These are phyloP conservation scores for Pyrenophora seminiperda DNA, from an alignment of 2,329 filamentous ascomycete genomes.

Conservation along the genomic window DNA sequence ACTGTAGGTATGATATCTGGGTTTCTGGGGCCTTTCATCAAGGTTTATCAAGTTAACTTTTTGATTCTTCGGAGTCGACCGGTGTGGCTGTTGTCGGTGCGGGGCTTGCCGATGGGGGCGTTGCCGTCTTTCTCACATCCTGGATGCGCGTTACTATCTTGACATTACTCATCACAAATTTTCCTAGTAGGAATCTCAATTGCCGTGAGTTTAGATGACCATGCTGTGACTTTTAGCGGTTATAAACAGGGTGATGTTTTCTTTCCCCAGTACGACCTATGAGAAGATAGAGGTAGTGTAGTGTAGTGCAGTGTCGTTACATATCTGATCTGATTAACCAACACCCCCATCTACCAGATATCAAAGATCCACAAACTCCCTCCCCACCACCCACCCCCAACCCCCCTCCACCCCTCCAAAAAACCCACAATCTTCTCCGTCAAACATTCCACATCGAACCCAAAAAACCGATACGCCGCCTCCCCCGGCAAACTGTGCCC, in stretches of 20 bases:
- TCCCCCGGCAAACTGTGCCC: constrained; percentile 62
- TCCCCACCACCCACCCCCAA: constrained; percentile 35
- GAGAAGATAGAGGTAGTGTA: neutral
- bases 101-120: constrained; percentile 12
- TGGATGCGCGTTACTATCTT: too few relatives aligned
- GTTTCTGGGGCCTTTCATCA: neutral
- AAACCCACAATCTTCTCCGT: constrained; percentile 49
- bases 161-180: too few relatives aligned
- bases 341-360: too few relatives aligned
- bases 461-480: constrained; percentile 62
- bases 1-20: neutral
- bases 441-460: constrained; percentile 48
- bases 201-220: too few relatives aligned
- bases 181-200: too few relatives aligned
- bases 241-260: too few relatives aligned
- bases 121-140: neutral
- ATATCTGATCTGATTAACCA: too few relatives aligned
- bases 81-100: constrained; percentile 3
- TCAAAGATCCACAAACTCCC: constrained; percentile 43
- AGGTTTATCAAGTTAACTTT: too few relatives aligned
- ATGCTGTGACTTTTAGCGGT: too few relatives aligned
- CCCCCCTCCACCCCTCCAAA: constrained; percentile 45
- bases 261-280: too few relatives aligned
- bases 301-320: too few relatives aligned
- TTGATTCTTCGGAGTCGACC: constrained; percentile 3